phyloP scores from a whole-genome alignment of 2,329 filamentous ascomycete species.

The Ceratocystis huliohia region DNA sequence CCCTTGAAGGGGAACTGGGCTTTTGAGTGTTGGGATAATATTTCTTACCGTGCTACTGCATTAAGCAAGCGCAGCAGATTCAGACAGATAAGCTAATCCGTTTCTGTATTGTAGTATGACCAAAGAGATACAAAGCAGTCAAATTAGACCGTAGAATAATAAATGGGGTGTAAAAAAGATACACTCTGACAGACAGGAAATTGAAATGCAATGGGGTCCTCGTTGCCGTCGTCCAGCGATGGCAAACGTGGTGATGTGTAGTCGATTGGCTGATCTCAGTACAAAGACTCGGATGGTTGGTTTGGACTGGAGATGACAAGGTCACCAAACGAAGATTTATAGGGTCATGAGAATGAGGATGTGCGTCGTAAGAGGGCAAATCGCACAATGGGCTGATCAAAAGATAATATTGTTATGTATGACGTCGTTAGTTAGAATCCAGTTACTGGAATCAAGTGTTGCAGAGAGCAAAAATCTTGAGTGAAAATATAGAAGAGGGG shows the following conservation, averaged over 20 bases:
- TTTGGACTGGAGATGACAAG: not conserved
- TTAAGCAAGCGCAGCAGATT: not conserved
- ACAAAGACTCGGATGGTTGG: not conserved
- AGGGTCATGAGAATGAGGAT: not conserved
- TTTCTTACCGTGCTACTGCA: constrained; percentile 6
- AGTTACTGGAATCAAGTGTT: not conserved
- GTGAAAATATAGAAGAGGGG: not conserved
- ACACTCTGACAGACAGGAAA: no score
- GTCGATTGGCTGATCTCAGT: not conserved
- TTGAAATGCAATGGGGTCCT: no score
- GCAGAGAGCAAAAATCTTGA: not conserved
- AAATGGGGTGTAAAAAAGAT: no score
- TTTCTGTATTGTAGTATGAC: not conserved
- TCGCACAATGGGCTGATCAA: not conserved
- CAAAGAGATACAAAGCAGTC: not conserved
- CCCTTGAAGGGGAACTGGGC: not conserved
- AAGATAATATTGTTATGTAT: not conserved
- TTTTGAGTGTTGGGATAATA: not conserved
- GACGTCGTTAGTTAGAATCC: not conserved
- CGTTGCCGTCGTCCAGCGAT: not conserved
- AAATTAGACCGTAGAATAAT: no score
- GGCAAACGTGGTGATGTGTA: not conserved
- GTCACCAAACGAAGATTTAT: not conserved
- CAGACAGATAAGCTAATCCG: not conserved
- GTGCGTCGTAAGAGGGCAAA: not conserved